Evolutionary conservation across 2,329 filamentous ascomycete species (phyloP).

Genomic region (Myriosclerotinia curreyana): DNA sequence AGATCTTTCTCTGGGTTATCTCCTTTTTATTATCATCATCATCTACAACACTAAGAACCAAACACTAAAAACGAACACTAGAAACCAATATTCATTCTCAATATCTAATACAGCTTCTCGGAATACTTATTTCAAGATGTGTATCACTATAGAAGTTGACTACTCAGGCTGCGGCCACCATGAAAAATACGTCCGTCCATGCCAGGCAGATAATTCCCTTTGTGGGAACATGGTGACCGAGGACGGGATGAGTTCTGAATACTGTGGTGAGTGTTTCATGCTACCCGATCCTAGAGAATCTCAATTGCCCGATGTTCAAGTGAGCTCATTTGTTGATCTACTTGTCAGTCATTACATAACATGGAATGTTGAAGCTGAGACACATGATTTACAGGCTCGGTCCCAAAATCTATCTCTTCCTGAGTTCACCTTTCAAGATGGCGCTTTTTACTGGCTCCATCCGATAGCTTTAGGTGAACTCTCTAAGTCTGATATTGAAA

Average conservation of each 20-base stretch:
- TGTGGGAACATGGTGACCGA: not conserved
- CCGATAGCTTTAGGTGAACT: not conserved
- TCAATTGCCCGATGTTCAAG: accelerated
- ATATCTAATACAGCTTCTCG: not conserved
- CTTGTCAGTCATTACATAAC: not conserved
- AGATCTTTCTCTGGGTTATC: not conserved
- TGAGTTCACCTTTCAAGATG: too few species aligned
- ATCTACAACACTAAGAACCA: not conserved
- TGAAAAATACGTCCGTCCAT: not conserved
- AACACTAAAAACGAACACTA: too few species aligned
- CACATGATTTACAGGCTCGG: not conserved
- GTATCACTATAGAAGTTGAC: not conserved
- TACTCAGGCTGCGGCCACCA: not conserved
- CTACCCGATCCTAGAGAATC: not conserved
- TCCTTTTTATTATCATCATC: too few species aligned
- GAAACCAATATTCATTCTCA: not conserved
- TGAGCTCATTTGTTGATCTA: not conserved
- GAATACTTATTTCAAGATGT: not conserved
- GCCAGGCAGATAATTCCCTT: not conserved
- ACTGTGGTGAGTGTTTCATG: not conserved
- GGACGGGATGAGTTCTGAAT: not conserved
- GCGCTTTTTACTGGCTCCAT: not conserved
- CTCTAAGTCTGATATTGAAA: not conserved
- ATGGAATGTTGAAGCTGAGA: not conserved
- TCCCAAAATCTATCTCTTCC: not conserved